A percentile compares a stretch with the other conserved stretches of the same genome.
These are phyloP conservation scores for Ophiostoma piceae DNA, from an alignment of 2,329 filamentous ascomycete genomes.

Conservation along the genomic window DNA sequence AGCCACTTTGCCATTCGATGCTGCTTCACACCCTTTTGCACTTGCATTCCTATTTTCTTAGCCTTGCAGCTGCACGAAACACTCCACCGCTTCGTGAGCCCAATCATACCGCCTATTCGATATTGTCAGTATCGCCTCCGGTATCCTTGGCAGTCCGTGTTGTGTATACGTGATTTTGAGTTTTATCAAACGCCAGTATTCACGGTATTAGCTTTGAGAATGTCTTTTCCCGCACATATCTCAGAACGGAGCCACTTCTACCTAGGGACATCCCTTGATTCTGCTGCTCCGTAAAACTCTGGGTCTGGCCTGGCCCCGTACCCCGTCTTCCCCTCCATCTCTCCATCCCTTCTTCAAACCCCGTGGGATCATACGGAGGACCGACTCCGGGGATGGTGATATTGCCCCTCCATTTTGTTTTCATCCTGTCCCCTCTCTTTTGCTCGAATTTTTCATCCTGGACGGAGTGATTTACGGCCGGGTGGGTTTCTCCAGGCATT, in stretches of 20 bases:
- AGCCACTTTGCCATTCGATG: not conserved
- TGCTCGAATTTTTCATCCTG: not conserved
- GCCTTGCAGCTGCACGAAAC: conserved; percentile 11
- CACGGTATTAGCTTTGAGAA: not conserved
- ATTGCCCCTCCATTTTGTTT: not conserved
- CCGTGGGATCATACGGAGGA: not conserved
- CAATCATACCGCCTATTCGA: not conserved
- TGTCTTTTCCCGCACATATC: not conserved
- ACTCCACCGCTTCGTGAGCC: not conserved
- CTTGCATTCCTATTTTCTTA: not conserved
- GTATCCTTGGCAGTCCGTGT: conserved; percentile 2
- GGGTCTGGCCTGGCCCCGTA: not conserved
- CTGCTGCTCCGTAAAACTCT: conserved; percentile 8
- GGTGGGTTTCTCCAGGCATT: conserved; percentile 8
- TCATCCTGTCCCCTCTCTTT: not conserved
- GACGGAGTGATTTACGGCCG: not conserved
- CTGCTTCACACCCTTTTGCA: conserved; percentile 3
- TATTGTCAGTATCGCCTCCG: not conserved
- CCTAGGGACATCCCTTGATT: not conserved
- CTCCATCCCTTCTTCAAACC: not conserved
- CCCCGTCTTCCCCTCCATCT: conserved; percentile 7
- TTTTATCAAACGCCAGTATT: not conserved
- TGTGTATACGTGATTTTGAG: not conserved
- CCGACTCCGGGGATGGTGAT: conserved; percentile 11
- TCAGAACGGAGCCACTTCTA: not conserved